Evolutionary conservation across 495 filamentous ascomycete genomes (phyloP).

Genomic region (Aspergillus egyptiacus): DNA sequence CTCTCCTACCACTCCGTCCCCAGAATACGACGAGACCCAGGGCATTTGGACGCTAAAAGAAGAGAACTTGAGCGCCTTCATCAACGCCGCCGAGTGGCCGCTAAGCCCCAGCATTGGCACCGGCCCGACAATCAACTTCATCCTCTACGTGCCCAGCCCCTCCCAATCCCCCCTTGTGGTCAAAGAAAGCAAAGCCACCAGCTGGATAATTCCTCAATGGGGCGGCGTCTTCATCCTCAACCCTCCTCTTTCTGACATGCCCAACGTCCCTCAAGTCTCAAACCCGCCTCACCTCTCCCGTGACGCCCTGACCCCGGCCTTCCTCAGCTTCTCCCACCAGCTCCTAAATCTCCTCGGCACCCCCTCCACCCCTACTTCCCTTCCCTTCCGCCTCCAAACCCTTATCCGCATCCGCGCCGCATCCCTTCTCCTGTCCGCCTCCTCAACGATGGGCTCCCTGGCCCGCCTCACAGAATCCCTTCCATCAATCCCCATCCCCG

Average conservation of each 20-base stretch:
- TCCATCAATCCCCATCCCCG: slow-evolving; percentile 84
- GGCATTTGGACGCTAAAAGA: slow-evolving; percentile 65
- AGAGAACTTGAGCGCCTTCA: slow-evolving; percentile 86
- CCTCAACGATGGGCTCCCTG: slow-evolving; percentile 87
- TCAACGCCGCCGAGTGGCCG: slow-evolving; percentile 98
- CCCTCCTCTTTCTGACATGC: slow-evolving; percentile 34
- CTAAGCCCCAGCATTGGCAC: slow-evolving; percentile 87
- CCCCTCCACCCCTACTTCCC: slow-evolving; percentile 67
- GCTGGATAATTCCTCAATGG: slow-evolving; percentile 96
- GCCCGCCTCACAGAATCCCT: slow-evolving; percentile 80
- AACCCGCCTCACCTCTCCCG: slow-evolving; percentile 44
- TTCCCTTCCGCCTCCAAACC: slow-evolving; percentile 80
- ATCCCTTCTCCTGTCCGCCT: slow-evolving; percentile 82
- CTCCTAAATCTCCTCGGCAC: slow-evolving; percentile 84
- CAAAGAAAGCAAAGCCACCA: slow-evolving; percentile 66
- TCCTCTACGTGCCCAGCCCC: slow-evolving; percentile 71
- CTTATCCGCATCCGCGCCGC: slow-evolving; percentile 77
- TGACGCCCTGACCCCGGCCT: slow-evolving; percentile 64
- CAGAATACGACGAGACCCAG: slow-evolving; percentile 46
- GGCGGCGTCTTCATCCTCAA: slow-evolving; percentile 84
- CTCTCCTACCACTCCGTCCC: slow-evolving; percentile 62
- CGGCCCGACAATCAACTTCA: slow-evolving; percentile 92
- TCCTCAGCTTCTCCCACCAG: slow-evolving; percentile 88
- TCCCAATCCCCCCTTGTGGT: slow-evolving; percentile 58
- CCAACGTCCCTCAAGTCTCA: slow-evolving; percentile 10